Base-by-base conservation (phyloP, 2,329 filamentous ascomycete genomes). In the Bisporella sp. region DNA sequence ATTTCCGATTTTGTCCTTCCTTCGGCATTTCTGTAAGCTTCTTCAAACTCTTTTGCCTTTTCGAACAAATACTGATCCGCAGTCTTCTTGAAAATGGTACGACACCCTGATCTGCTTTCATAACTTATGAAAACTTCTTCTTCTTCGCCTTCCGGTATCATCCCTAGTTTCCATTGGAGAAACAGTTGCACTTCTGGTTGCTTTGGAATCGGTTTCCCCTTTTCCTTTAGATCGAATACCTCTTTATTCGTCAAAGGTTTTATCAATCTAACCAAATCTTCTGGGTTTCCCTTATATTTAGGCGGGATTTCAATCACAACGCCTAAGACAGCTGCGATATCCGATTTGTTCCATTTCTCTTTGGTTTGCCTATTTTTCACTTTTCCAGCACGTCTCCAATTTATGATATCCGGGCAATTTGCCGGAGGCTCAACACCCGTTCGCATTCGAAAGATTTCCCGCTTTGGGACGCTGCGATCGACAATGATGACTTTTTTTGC, bases 361-460 rank as follows among this genome's bases (percentile, higher is more conserved):
- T 6, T 29, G 21, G 11, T 46, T 41, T 9, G 6, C 13, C 6
- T 6, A 28, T 50, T 50, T n/a, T n/a, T n/a, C 4, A 32, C 8
- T 41, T 45, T 46, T 6, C 48, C 51, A 7, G 39, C 48, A 45
- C 48, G 48, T 41, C 51, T 50, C 48, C 41, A 41, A 8, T 31
- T 40, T 41, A 53, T 53, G 33, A 51, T 29, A 9, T 53, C 50
- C 21, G 43, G 43, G 40, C 11, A 13, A 13, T 31, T 31, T 11
- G 44, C 45, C 9, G 21, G 12, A 45, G 47, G 28, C 39, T n/a
- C 11, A 41, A 51, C 33, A 41, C 48, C 51, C 11, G 31, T 51
- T n/a, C 51, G 43, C 29, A 50, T 43, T 33, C 44, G 46, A 50
- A 49, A 54, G 46, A 52, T 54, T 31, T 31, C 13, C 32, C 39